Evolutionary conservation across 2,329 filamentous ascomycete genomes (phyloP), one percentile per base, ranked within the genome.

Genomic region (Claviceps monticola): DNA sequence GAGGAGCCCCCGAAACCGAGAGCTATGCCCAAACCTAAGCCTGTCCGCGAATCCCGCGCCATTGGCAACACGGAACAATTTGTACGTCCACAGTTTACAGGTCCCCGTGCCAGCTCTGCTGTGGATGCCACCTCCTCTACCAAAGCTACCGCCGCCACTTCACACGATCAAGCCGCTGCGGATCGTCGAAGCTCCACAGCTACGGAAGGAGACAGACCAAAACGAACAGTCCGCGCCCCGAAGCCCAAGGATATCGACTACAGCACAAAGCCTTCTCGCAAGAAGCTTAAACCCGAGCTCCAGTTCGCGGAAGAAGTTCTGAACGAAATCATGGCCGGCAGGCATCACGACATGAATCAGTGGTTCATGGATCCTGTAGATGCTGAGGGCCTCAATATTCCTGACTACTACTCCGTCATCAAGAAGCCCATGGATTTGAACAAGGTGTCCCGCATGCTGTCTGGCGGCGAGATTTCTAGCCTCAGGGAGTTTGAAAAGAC

Each of bases 371-470:
- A 78, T 7, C 86, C 93, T 0, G 93, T 98, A 19, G 93, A 98
- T 64, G 89, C 93, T 0, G 90, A 97, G 38, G 91, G 90, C 0
- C 73, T 97, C 51, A 89, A 91, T 64, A 96, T 97, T 54, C 93
- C 93, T 0, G 84, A 85, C 23, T 98, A 98, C 65, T 88, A 93
- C 65, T 88, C 85, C 61, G 74, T 97, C 55, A 89, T 98, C 70
- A 97, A 95, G 74, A 88, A 90, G 64, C 93, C 93, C 0, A 98
- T 97, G 91, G 91, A 98, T 65, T 74, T 96, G 48, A 75, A 78
- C 16, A 95, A 88, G n/a, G 85, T 95, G 62, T 74, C 79, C 38
- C 75, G 76, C 43, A 94, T 94, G 68, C 74, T 96, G 42, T 80
- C 84, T 58, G 74, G 74, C 13, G 88, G 89, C 26, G 80, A 88